Base-by-base conservation (phyloP, 1,284 basidiomycete species). In the Ustilago crameri region DNA sequence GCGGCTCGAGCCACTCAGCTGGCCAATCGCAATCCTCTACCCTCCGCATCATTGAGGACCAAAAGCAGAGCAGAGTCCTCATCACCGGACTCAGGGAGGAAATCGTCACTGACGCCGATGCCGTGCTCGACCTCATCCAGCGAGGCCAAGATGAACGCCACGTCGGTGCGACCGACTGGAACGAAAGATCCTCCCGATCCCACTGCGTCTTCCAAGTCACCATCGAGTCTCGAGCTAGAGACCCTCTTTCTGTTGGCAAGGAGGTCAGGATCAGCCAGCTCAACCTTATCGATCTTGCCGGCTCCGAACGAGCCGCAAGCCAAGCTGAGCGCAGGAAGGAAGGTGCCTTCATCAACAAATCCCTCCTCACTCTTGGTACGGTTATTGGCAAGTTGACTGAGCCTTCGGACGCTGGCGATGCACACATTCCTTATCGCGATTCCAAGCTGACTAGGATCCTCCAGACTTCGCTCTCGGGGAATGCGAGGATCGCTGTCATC, bases 111-210 rank as follows among this genome's bases (percentile, higher is more conserved):
- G 84, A 84, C 12, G 84, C 86, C 0, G 72, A 82, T 34, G 85
- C 87, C 32, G 86, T 88, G 0, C 81, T 87, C 18, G 82, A 84
- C 12, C 90, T 98, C 2, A 85, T 98, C 61, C 87, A 88, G 68
- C 86, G 92, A 23, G 95, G 95, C 9, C 93, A 95, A 81, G 90
- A 90, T 0, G 92, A 93, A 77, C 86, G 95, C 34, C 88, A 94
- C 72, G 95, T 95, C 8, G 95, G 94, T 0, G 91, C 90, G 65
- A 98, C 95, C 14, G 95, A 98, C 83, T 98, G 95, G 93, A 98
- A 98, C 82, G 92, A 94, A 78, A 86, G 94, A 47, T 93, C 91
- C 85, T 94, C 92, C 74, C 87, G 95, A n/a, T 93, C 91, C 85
- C 95, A 98, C 84, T 93, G 91, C 72, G 86, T 88, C 2, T 87